Conservation (phyloP, 805 yeast genomes). For the Kodamaea fukazawae region DNA sequence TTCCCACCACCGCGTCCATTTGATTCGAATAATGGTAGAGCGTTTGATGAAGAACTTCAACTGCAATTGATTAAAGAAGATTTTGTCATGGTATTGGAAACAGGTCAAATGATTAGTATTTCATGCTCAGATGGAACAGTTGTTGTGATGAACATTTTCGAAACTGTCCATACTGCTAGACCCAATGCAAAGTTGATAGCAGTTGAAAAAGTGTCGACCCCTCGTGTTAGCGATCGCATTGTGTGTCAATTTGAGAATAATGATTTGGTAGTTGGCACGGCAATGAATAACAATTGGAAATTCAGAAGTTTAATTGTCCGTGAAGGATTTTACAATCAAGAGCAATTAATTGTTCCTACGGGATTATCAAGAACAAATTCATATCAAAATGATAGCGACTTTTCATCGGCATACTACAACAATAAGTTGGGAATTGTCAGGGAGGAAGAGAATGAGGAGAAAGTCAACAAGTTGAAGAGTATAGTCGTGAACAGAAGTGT, state of each 20-base stretch:
- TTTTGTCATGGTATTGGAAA: conserved; percentile 49
- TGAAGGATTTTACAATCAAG: conserved; percentile 44
- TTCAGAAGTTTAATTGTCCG: conserved; percentile 49
- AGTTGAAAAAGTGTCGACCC: conserved; percentile 59
- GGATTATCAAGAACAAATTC: conserved; percentile 9
- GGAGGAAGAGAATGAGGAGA: conserved; percentile 12
- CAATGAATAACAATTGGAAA: conserved; percentile 65
- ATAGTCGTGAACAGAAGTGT: conserved; percentile 32
- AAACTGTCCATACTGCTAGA: conserved; percentile 17
- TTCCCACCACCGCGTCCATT: conserved; percentile 27
- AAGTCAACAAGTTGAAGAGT: conserved; percentile 9
- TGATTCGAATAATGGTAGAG: background rate
- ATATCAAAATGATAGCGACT: conserved; percentile 15
- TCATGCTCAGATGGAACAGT: conserved; percentile 49
- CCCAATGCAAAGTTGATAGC: conserved; percentile 33
- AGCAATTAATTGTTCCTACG: conserved; percentile 13
- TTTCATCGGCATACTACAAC: conserved; percentile 9
- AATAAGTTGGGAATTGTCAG: conserved; percentile 3
- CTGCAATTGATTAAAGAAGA: conserved; percentile 37
- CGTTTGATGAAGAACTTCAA: conserved; percentile 10
- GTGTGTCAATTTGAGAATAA: conserved; percentile 52
- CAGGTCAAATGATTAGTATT: conserved; percentile 49
- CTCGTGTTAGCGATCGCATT: conserved; percentile 71
- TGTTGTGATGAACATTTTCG: conserved; percentile 25
- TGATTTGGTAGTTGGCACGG: conserved; percentile 58